Percentiles rank a stretch among this genome's conserved stretches.
Evolutionary conservation across 768 basidiomycete genomes (phyloP).

Genomic region (Daedaleopsis sinensis): DNA sequence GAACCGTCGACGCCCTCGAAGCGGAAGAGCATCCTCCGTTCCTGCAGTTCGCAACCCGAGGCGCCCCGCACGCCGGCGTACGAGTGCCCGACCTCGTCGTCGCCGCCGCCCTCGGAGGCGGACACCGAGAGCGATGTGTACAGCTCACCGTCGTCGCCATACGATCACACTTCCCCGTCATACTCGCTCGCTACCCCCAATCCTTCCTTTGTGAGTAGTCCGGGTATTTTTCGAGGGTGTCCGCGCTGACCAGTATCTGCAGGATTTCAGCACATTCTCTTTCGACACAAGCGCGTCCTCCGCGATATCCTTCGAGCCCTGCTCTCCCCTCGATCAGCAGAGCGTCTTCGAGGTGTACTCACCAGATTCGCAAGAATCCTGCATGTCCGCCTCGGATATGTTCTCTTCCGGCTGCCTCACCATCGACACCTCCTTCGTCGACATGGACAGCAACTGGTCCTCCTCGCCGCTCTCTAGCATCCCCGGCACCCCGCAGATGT

Average conservation of each 20-base stretch:
- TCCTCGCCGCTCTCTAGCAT: constrained; percentile 30
- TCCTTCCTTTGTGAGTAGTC: constrained; percentile 31
- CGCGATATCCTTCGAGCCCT: constrained; percentile 18
- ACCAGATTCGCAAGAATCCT: constrained; percentile 16
- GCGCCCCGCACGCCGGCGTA: constrained; percentile 7
- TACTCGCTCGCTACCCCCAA: constrained; percentile 24
- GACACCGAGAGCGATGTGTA: constrained; percentile 26
- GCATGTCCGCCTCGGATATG: constrained; percentile 10
- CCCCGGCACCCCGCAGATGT: constrained; percentile 28
- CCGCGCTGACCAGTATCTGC: neutral
- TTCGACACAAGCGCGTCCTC: constrained; percentile 23
- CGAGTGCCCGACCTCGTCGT: constrained; percentile 19
- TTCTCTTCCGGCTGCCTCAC: constrained; percentile 15
- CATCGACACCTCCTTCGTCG: constrained; percentile 26
- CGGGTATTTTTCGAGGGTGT: neutral
- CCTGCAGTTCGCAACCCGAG: constrained; percentile 33
- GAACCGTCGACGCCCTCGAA: constrained; percentile 17
- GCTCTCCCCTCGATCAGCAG: constrained; percentile 25
- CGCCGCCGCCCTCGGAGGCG: constrained; percentile 12
- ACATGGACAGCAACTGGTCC: constrained; percentile 15
- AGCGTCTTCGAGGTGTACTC: constrained; percentile 23
- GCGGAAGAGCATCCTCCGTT: constrained; percentile 23
- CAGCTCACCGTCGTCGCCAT: constrained; percentile 29
- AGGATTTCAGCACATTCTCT: constrained; percentile 34
- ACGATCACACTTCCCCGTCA: constrained; percentile 12